phyloP scores from a whole-genome alignment of 768 basidiomycete genomes.

The Polyporus arcularius region DNA sequence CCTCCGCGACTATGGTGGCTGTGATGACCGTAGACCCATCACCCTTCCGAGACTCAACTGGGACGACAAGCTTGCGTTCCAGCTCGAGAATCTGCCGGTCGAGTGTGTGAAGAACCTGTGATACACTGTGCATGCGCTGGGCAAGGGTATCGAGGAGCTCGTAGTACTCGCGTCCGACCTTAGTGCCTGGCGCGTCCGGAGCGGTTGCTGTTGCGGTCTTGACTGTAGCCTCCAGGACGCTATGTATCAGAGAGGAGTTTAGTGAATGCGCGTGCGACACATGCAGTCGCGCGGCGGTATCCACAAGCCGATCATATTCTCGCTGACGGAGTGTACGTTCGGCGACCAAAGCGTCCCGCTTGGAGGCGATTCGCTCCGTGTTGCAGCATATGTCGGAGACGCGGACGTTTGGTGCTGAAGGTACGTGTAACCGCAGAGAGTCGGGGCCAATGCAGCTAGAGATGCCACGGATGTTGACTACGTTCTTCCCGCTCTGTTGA shows the following conservation, averaged over 20 bases:
- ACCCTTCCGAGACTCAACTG: constrained; percentile 2
- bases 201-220: constrained; percentile 41
- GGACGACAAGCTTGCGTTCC: constrained; percentile 6
- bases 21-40: neutral
- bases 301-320: neutral
- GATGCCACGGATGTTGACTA: constrained; percentile 49
- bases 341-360: neutral
- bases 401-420: constrained; percentile 40
- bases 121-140: constrained; percentile 37
- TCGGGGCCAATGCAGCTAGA: constrained; percentile 52
- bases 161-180: constrained; percentile 40
- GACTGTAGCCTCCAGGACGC: constrained; percentile 30
- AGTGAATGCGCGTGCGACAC: too few relatives aligned
- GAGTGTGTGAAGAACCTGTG: constrained; percentile 36
- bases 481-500: constrained; percentile 52
- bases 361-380: neutral
- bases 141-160: constrained; percentile 45
- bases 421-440: constrained; percentile 54
- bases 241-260: too few relatives aligned
- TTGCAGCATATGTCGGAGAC: constrained; percentile 60
- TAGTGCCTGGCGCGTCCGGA: constrained; percentile 44
- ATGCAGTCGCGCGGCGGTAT: too few relatives aligned
- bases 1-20: constrained; percentile 7
- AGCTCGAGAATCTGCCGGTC: constrained; percentile 42
- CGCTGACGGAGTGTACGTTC: constrained; percentile 23